These are phyloP conservation scores for Colletotrichum sp. DNA, from an alignment of 2,329 filamentous ascomycete species.

Conservation along the genomic window DNA sequence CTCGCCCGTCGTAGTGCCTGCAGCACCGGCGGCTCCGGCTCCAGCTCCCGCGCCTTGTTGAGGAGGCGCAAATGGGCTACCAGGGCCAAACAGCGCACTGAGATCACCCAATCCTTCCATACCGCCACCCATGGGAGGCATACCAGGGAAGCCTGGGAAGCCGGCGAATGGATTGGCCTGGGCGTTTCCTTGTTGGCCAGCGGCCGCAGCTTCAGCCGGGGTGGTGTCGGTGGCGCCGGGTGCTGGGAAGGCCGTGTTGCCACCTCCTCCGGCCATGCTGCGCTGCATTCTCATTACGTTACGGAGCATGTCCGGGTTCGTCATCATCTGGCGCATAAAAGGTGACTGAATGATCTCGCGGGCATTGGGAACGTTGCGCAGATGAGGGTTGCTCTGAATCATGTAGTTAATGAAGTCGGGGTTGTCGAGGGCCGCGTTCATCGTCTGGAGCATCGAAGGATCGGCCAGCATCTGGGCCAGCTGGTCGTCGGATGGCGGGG, in stretches of 20 bases:
- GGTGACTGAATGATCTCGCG: conserved; percentile 88
- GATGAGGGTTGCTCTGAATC: conserved; percentile 88
- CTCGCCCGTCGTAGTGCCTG: conserved; percentile 20
- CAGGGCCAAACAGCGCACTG: conserved; percentile 35
- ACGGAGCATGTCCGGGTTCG: conserved; percentile 83
- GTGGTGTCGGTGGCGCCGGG: conserved; percentile 92
- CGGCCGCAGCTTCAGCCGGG: conserved; percentile 51
- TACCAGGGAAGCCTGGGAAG: conserved; percentile 20
- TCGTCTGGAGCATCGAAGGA: conserved; percentile 82
- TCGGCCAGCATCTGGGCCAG: conserved; percentile 87
- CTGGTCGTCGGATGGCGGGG: conserved; percentile 80
- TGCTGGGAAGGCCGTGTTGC: conserved; percentile 75
- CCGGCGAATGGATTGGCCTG: conserved; percentile 50
- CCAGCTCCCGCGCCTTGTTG: conserved; percentile 22
- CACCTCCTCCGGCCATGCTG: conserved; percentile 61
- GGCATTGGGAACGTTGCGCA: conserved; percentile 75
- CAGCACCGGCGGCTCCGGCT: background rate
- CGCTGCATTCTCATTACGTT: conserved; percentile 85
- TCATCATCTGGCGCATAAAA: conserved; percentile 90
- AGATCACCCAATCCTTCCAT: conserved; percentile 18
- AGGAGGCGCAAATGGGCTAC: conserved; percentile 19
- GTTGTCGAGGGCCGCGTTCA: conserved; percentile 96
- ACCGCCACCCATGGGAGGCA: conserved; percentile 12
- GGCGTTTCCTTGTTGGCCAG: conserved; percentile 26
- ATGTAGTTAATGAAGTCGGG: conserved; percentile 95